A percentile compares a stretch with the other conserved stretches of the same genome.
Conservation (phyloP, 352 stramenopile genomes). For the Pythium diclinum region DNA sequence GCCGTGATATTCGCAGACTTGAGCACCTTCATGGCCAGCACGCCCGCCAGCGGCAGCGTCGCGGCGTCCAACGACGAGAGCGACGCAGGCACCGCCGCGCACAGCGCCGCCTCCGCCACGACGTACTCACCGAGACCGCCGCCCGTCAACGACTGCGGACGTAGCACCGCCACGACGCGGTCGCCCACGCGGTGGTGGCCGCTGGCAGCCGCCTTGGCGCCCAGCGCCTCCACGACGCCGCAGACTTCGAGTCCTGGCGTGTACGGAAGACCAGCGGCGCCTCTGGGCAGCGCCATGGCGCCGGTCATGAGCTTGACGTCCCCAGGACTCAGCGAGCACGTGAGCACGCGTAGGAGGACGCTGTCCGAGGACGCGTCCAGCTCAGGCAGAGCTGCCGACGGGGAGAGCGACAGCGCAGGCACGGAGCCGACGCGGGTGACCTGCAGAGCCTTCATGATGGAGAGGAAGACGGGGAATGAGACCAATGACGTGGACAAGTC, state of each 20-base stretch:
- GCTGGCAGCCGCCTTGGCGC: constrained; percentile 17
- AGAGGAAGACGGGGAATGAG: not conserved
- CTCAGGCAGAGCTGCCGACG: not conserved
- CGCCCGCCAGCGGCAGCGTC: constrained; percentile 29
- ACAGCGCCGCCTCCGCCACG: constrained; percentile 22
- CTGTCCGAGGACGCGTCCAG: constrained; percentile 2
- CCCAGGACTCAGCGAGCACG: constrained; percentile 28
- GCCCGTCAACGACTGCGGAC: constrained; percentile 12
- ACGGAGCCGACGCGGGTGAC: not conserved
- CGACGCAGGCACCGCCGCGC: constrained; percentile 22
- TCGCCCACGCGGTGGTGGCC: constrained; percentile 31
- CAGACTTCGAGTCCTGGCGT: constrained; percentile 38
- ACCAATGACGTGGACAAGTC: not conserved
- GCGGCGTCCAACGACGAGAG: constrained; percentile 25
- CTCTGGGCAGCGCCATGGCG: constrained; percentile 22
- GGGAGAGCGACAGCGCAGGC: constrained; percentile 1
- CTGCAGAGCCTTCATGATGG: constrained; percentile 16
- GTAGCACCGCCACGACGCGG: constrained; percentile 30
- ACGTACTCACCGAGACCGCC: constrained; percentile 34
- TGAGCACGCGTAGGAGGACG: constrained; percentile 32
- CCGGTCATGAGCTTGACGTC: constrained; percentile 34
- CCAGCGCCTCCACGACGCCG: constrained; percentile 35
- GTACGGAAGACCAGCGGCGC: constrained; percentile 28
- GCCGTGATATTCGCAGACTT: constrained; percentile 30
- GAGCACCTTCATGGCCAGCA: constrained; percentile 30